phyloP scores from a whole-genome alignment of 2,329 filamentous ascomycete species.

The Mariannaea elegans region DNA sequence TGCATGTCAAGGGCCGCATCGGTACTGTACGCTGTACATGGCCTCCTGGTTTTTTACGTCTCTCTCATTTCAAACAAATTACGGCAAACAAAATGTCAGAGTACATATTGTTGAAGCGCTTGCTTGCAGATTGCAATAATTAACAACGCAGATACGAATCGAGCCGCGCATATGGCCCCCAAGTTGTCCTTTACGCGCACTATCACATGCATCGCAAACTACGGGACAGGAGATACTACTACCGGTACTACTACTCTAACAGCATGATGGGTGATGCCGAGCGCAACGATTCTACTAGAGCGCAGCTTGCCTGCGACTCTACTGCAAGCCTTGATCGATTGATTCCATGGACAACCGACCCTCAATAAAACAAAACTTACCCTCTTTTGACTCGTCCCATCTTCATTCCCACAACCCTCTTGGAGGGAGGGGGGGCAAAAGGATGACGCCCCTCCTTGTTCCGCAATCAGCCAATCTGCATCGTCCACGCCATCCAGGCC shows the following conservation, averaged over 20 bases:
- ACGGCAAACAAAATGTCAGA: neutral
- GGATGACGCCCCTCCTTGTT: neutral
- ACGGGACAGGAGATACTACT: neutral
- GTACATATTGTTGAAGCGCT: conserved; percentile 1
- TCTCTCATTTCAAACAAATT: neutral
- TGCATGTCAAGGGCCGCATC: neutral
- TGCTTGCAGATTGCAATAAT: conserved; percentile 14
- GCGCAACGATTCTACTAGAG: neutral
- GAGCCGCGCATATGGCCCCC: conserved; percentile 10
- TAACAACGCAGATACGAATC: conserved; percentile 8
- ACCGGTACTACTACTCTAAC: too few species aligned
- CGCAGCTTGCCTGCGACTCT: neutral
- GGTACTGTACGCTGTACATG: neutral
- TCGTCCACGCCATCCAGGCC: conserved; percentile 39
- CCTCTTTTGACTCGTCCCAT: neutral
- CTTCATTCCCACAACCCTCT: neutral
- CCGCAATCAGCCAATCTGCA: conserved; percentile 35
- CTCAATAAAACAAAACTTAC: neutral
- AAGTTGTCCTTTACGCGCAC: neutral
- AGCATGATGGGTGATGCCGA: conserved; percentile 1
- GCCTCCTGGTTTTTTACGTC: neutral
- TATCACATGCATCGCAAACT: neutral
- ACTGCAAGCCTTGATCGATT: too few species aligned
- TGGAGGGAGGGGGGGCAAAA: neutral
- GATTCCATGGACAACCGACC: neutral